Conservation (phyloP, 1,284 basidiomycete species). For the Phylloboletellus chloephorus region DNA sequence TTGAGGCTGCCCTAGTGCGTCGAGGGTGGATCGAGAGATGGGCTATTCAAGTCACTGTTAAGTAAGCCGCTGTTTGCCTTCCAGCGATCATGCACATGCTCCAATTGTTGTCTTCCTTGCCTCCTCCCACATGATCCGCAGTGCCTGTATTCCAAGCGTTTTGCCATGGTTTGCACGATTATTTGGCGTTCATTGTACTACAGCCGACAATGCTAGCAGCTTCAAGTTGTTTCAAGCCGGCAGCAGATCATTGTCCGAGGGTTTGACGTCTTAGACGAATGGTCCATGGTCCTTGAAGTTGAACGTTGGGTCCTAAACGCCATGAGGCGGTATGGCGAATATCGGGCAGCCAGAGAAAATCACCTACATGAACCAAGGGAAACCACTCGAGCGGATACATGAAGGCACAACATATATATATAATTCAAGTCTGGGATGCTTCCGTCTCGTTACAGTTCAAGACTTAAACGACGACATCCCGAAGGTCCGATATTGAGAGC, state of each 20-base stretch:
- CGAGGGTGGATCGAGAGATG: conserved; percentile 36
- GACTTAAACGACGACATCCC: conserved; percentile 21
- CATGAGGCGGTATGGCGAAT: too few species aligned
- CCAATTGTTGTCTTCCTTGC: neutral
- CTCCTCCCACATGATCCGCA: too few species aligned
- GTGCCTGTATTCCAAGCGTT: neutral
- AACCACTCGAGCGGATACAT: neutral
- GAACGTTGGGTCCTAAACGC: too few species aligned
- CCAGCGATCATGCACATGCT: neutral
- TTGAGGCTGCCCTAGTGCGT: conserved; percentile 49
- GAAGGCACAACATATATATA: conserved; percentile 15
- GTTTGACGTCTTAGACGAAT: too few species aligned
- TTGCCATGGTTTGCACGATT: neutral
- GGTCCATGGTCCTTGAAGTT: too few species aligned
- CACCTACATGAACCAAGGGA: neutral
- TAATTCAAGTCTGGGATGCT: conserved; percentile 17
- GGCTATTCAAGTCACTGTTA: conserved; percentile 26
- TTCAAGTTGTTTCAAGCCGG: too few species aligned
- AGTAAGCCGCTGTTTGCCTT: conserved; percentile 4
- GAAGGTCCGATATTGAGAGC: conserved; percentile 31
- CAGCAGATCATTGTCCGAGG: too few species aligned
- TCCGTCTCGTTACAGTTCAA: neutral
- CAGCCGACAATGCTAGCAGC: too few species aligned
- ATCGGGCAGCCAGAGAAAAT: neutral
- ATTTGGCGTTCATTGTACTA: too few species aligned